Conservation (phyloP, 306 rosid genomes). For the Medicago arabica region DNA sequence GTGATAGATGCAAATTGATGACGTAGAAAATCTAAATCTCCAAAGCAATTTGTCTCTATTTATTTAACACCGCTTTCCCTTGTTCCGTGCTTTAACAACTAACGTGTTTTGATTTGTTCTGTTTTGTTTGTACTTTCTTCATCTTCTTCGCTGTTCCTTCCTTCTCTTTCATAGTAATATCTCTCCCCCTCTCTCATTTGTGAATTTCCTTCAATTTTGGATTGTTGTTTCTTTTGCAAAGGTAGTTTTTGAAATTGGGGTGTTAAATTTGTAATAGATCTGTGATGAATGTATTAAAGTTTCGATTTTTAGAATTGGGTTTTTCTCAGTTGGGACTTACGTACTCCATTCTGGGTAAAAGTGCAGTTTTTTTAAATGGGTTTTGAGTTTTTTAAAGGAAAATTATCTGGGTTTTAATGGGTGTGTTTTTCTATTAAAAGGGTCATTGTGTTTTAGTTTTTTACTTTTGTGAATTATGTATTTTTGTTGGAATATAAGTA, state of each 20-base stretch:
- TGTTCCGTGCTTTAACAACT: neutral
- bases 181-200: neutral
- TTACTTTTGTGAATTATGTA: neutral
- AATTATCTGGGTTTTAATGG: neutral
- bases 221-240: neutral
- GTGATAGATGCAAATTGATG: too few species aligned
- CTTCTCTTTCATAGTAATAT: constrained; percentile 26
- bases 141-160: neutral
- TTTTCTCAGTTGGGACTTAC: constrained; percentile 1
- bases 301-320: constrained; percentile 4
- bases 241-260: constrained; percentile 9
- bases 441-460: neutral
- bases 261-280: constrained; percentile 21
- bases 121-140: neutral
- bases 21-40: too few species aligned
- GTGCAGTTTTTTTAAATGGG: neutral
- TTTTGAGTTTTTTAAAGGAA: neutral
- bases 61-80: constrained; percentile 2
- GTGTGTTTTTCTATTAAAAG: neutral
- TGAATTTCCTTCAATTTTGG: neutral
- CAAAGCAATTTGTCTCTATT: neutral
- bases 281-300: neutral
- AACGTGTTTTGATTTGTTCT: neutral
- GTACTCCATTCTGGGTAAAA: neutral
- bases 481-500: neutral